phyloP scores from a whole-genome alignment of 225 moss, liverwort and hornwort genomes.

The Anthoceros angustus region DNA sequence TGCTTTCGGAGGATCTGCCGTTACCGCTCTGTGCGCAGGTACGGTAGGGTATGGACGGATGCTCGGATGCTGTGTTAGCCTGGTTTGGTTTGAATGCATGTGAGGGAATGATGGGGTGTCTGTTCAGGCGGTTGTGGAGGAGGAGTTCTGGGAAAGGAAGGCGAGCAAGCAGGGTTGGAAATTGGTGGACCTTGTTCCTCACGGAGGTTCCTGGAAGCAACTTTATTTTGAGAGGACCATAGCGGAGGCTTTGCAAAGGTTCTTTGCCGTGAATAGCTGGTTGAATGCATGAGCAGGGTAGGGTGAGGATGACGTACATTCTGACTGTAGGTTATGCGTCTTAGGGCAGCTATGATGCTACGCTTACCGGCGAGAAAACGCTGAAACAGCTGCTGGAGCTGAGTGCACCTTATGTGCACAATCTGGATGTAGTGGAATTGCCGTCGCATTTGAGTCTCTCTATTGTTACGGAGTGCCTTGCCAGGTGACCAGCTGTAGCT shows the following conservation, averaged over 20 bases:
- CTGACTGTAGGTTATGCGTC: not conserved
- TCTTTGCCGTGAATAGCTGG: not conserved
- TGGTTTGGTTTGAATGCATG: not conserved
- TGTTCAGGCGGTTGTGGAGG: conserved; percentile 49
- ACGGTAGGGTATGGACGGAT: conserved; percentile 17
- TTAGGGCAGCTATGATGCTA: conserved; percentile 36
- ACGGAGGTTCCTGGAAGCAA: conserved; percentile 89
- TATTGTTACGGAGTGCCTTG: conserved; percentile 35
- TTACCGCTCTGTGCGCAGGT: conserved; percentile 56
- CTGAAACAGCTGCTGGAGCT: conserved; percentile 29
- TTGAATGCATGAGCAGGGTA: not conserved
- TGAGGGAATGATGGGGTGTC: not conserved
- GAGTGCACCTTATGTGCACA: conserved; percentile 62
- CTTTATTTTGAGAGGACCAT: conserved; percentile 71
- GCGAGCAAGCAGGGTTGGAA: conserved; percentile 49
- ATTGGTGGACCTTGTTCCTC: conserved; percentile 46
- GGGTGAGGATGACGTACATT: not conserved
- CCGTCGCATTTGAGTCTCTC: conserved; percentile 69
- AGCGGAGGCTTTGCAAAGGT: conserved; percentile 56
- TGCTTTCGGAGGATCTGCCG: conserved; percentile 51
- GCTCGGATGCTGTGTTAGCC: not conserved
- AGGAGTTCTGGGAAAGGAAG: conserved; percentile 71
- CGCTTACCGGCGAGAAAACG: conserved; percentile 32
- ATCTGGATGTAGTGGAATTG: conserved; percentile 37
- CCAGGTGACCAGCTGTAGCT: conserved; percentile 12